phyloP scores from a whole-genome alignment of 768 basidiomycete genomes.

The Pulveroboletus sp. region DNA sequence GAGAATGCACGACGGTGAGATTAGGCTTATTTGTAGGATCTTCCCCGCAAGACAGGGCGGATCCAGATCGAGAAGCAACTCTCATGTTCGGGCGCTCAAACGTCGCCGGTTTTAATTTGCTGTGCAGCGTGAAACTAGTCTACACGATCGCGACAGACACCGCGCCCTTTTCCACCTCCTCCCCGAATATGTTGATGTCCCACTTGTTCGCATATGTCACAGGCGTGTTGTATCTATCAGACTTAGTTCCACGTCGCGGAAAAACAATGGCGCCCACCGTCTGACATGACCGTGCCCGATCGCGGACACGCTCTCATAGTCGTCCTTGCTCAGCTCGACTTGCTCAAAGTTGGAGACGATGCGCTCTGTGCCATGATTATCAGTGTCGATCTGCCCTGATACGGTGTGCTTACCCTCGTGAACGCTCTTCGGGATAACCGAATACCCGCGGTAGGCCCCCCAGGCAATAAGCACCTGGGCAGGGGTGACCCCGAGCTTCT shows the following conservation, averaged over 20 bases:
- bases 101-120: too few relatives aligned
- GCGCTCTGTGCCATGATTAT: conserved; percentile 39
- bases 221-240: conserved; percentile 55
- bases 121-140: not conserved
- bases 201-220: conserved; percentile 57
- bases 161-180: conserved; percentile 50
- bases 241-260: not conserved
- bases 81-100: conserved; percentile 1
- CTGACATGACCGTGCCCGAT: conserved; percentile 38
- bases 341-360: conserved; percentile 79
- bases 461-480: conserved; percentile 86
- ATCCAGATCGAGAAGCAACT: not conserved
- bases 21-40: conserved; percentile 10
- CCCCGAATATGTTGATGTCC: conserved; percentile 72
- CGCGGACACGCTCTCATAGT: conserved; percentile 52
- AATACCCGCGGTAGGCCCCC: conserved; percentile 71
- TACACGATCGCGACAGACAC: conserved; percentile 34
- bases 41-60: conserved; percentile 22
- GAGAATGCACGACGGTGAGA: conserved; percentile 7
- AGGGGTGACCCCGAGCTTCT: conserved; percentile 58
- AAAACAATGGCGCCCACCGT: conserved; percentile 23
- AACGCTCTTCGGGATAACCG: conserved; percentile 84
- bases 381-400: not conserved
- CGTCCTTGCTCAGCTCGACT: conserved; percentile 61
- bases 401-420: conserved; percentile 42